These are phyloP conservation scores for Tylopilus felleus DNA, from an alignment of 768 basidiomycete species.

Conservation along the genomic window DNA sequence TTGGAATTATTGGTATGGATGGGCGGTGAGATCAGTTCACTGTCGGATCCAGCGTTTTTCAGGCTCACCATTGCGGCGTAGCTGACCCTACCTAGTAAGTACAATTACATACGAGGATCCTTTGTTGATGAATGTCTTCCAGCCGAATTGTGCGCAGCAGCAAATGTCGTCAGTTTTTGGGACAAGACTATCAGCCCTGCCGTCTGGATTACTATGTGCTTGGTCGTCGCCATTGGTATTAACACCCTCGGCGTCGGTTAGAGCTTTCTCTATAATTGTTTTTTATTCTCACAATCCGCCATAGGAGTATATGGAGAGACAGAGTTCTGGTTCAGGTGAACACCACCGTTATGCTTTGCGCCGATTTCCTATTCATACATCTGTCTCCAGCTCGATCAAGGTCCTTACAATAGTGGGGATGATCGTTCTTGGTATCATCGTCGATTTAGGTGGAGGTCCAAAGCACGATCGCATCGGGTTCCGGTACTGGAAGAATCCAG, in stretches of 20 bases:
- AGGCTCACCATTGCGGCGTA: neutral
- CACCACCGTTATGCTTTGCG: no score
- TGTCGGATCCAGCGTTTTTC: neutral
- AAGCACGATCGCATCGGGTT: constrained; percentile 15
- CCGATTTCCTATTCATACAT: neutral
- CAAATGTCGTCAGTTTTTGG: neutral
- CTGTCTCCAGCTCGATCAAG: constrained; percentile 1
- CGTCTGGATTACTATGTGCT: neutral
- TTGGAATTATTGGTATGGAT: constrained; percentile 5
- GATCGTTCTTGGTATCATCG: constrained; percentile 3
- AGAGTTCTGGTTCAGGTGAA: constrained; percentile 8
- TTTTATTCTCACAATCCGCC: neutral
- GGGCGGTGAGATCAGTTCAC: neutral
- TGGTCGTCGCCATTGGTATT: constrained; percentile 1
- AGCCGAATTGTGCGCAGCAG: constrained; percentile 2
- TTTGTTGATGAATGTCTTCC: neutral
- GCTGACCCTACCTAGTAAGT: neutral
- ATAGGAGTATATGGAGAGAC: constrained; percentile 5
- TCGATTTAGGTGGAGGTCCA: constrained; percentile 7
- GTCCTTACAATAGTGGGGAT: neutral
- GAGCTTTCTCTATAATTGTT: neutral
- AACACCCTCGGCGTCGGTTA: neutral
- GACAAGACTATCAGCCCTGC: neutral
- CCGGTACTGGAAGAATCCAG: constrained; percentile 41
- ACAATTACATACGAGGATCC: no score